Base-by-base conservation (phyloP, 306 rosid species). In the Castanea mollissima region DNA sequence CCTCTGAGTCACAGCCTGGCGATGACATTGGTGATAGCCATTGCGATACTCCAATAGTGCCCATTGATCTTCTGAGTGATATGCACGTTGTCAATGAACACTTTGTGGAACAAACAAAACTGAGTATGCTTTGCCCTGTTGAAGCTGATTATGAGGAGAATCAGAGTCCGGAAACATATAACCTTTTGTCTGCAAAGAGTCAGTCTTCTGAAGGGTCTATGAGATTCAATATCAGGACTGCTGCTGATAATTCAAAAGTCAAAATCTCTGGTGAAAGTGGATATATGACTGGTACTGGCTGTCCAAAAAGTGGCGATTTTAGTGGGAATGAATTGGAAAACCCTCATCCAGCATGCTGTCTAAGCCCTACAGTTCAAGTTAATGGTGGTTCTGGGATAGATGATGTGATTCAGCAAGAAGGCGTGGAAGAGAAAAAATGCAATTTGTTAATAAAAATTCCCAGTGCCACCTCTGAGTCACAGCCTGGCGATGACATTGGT, bases 281-380 rank as follows among this genome's bases (percentile, higher is more conserved):
- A 38, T 38, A 38, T 38, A 8, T 38, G 11, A 38, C 46, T 7
- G 11, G 46, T 38, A 38, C 46, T 38, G 46, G 46, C 44, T 38
- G 2, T 38, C 46, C 46, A 38, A 38, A 38, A 38, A 1, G 20
- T 54, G 78, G 35, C 72, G 72, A 41, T 12, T 31, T 41, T 6
- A 8, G 51, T 55, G 19, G 21, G 35, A 74, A 31, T 71, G 71
- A 76, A 64, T 34, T 13, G 12, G 79, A 55, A 79, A 76, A 51
- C 58, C 77, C 74, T 25, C 56, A 19, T 38, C 14, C 15, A 21
- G 32, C 57, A 5, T 35, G 57, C 27, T 68, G 54, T 32, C 35
- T 23, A 79, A 51, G 59, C 62, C 19, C 72, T 77, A 57, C 4
- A 71, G 12, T 71, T 71, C 82, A 52, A 71, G 60, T 78, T 51